Evolutionary conservation across 495 filamentous ascomycete genomes (phyloP).

Genomic region (Emericellopsis terricola): DNA sequence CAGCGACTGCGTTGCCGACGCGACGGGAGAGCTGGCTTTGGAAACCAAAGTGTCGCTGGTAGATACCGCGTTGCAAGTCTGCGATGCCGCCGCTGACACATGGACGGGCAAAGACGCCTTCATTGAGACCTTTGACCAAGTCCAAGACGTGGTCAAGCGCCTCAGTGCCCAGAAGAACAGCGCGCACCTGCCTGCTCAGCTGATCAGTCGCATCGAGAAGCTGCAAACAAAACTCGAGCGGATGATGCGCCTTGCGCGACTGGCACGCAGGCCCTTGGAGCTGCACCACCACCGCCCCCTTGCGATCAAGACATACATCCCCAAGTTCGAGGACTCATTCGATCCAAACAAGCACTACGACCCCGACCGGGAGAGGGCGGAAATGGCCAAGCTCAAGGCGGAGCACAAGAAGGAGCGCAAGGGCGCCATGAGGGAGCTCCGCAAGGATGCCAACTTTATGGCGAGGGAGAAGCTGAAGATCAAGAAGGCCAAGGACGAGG

Average conservation of each 20-base stretch:
- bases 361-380: slow-evolving; percentile 71
- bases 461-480: slow-evolving; percentile 71
- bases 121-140: slow-evolving; percentile 50
- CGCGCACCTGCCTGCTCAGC: slow-evolving; percentile 23
- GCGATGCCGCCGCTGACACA: slow-evolving; percentile 38
- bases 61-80: slow-evolving; percentile 34
- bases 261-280: slow-evolving; percentile 55
- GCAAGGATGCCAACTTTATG: slow-evolving; percentile 87
- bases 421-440: slow-evolving; percentile 81
- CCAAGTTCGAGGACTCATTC: slow-evolving; percentile 94
- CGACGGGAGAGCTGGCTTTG: slow-evolving; percentile 15
- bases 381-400: slow-evolving; percentile 56
- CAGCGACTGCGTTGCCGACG: slow-evolving; percentile 30
- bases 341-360: slow-evolving; percentile 94
- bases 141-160: slow-evolving; percentile 33
- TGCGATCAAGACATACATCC: slow-evolving; percentile 72
- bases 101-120: slow-evolving; percentile 56
- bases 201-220: slow-evolving; percentile 18
- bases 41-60: slow-evolving; percentile 40
- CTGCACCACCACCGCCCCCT: slow-evolving; percentile 81
- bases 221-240: slow-evolving; percentile 24
- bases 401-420: slow-evolving; percentile 93
- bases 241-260: slow-evolving; percentile 35
- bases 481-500: slow-evolving; percentile 79
- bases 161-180: slow-evolving; percentile 30